Base-by-base conservation (phyloP, 179 eudicot species). In the Gypsophila paniculata region DNA sequence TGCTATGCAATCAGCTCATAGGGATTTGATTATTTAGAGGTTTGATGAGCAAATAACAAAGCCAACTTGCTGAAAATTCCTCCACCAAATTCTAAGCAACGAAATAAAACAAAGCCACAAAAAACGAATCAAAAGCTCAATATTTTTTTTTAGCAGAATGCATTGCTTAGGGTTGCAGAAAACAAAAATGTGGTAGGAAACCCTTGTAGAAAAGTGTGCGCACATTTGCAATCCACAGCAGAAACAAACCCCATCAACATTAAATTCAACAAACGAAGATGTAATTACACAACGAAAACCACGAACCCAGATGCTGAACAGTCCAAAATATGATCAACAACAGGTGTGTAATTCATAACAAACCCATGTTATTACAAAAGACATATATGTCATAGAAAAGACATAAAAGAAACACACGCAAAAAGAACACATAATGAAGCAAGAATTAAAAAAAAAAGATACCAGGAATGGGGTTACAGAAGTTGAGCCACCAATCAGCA, bases 401-500 rank as follows among this genome's bases (percentile, higher is more conserved):
- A 29, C 34, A 53, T 53, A n/a, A 15, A 53, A 32, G 29, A 61
- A 5, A 34, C 10, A 25, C 38, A 38, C 1, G 32, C 22, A 17
- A 53, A n/a, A n/a, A n/a, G n/a, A n/a, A n/a, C n/a, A n/a, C n/a
- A n/a, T n/a, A n/a, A n/a, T n/a, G n/a, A n/a, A n/a, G n/a, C n/a
- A n/a, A n/a, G n/a, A n/a, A n/a, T n/a, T n/a, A 57, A 19, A 6
- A 19, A 58, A 11, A 25, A 53, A 19, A 53, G 9, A n/a, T 19
- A 19, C 34, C 62, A 79, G 77, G 76, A 80, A 79, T 85, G 58
- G 77, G 84, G 82, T 82, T 85, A 36, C 87, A 81, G 77, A 89
- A 82, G 61, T 72, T 78, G 52, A 76, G 74, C 89, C 87, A 93
- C 93, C 96, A 91, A 82, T 91, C 88, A 63, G 65, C 77, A 81